Evolutionary conservation across 345 rosid genomes (phyloP), one percentile per base, ranked within the genome.

Genomic region (Clarkia xantiana): DNA sequence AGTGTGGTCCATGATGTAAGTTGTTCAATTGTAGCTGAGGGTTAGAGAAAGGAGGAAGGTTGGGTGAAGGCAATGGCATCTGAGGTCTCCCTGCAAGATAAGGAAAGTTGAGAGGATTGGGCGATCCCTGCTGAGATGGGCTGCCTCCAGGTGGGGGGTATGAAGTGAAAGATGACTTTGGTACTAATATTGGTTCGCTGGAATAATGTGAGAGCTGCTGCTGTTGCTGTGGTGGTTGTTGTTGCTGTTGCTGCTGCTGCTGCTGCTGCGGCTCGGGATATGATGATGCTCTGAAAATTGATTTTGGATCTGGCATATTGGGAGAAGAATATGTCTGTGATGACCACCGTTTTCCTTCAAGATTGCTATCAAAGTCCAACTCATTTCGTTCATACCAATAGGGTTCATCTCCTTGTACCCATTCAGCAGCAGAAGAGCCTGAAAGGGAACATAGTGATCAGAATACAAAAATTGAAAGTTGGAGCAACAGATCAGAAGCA

Each of bases 341-440:
- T 15, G 84, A 62, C 94, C 94, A 81, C 41, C 57, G 71, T 52
- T 73, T 81, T 34, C 77, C 77, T 52, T 78, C 81, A 47, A 68
- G 70, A 54, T 62, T 47, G 56, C 70, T 57, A 55, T 79, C 79
- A 63, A 68, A 58, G 45, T 80, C 86, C 59, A 70, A 51, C 36
- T 67, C 58, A 67, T 67, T 79, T 69, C 64, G 79, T 59, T 75
- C 94, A 48, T 67, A 54, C 88, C 83, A 84, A 58, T 62, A 76
- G 48, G 64, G 58, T 43, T 76, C 85, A 62, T 78, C 86, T 51
- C 79, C 81, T 40, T 63, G 90, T 11, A 62, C 61, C 98, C 89
- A 86, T 59, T 84, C 96, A 38, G 93, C 66, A 34, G 69, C 76
- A 54, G 85, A 78, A 53, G 95, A 87, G 81, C 80, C 96, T 82